A percentile compares a stretch with the other conserved stretches of the same genome.
These are phyloP conservation scores for Metschnikowia peoriensis DNA, from an alignment of 805 yeast genomes.

Conservation along the genomic window DNA sequence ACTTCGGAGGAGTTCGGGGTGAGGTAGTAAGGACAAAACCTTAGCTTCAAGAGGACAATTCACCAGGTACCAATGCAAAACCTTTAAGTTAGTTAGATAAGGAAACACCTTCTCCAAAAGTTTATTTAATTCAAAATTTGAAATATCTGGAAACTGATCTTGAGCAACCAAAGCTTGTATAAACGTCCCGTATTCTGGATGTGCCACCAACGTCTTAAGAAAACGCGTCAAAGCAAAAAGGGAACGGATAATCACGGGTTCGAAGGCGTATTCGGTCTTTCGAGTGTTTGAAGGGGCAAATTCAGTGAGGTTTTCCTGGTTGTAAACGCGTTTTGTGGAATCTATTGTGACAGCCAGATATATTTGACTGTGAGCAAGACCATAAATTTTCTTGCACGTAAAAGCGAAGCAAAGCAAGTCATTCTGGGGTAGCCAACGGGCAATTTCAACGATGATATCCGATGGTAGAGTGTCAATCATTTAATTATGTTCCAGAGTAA, in stretches of 20 bases:
- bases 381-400: constrained; percentile 8
- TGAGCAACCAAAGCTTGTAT: constrained; percentile 8
- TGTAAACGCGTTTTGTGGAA: constrained; percentile 10
- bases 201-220: constrained; percentile 10
- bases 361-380: constrained; percentile 6
- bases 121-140: constrained; percentile 10
- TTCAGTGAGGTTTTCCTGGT: background rate
- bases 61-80: constrained; percentile 14
- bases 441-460: constrained; percentile 10
- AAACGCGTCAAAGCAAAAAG: constrained; percentile 15
- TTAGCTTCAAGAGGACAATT: constrained; percentile 10
- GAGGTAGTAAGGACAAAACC: constrained; percentile 10
- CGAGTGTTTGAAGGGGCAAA: background rate
- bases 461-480: constrained; percentile 8
- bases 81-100: constrained; percentile 4
- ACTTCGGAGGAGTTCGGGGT: constrained; percentile 3
- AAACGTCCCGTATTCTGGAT: constrained; percentile 8
- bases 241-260: constrained; percentile 16
- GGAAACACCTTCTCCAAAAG: constrained; percentile 11
- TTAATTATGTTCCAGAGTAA: background rate
- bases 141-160: constrained; percentile 16
- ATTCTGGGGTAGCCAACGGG: constrained; percentile 12
- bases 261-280: background rate
- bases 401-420: constrained; percentile 13
- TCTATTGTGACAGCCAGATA: constrained; percentile 14